phyloP scores from a whole-genome alignment of 371 early-diverging fungal species.

The Mycotypha africana region DNA sequence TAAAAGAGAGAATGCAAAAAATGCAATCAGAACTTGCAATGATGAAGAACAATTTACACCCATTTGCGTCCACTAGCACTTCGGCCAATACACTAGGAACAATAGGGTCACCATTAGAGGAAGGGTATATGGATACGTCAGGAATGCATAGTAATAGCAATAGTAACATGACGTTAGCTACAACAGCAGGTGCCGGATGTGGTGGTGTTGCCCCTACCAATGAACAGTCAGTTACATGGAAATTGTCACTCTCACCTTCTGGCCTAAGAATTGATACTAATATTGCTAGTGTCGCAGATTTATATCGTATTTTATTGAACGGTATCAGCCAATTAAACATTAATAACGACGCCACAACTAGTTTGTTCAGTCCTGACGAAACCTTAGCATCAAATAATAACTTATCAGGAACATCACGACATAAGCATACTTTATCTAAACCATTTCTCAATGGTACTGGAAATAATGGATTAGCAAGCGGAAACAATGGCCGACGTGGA shows the following conservation, averaged over 20 bases:
- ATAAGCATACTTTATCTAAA: not conserved
- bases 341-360: constrained; percentile 30
- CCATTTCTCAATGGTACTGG: too few relatives aligned
- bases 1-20: constrained; percentile 42
- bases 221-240: constrained; percentile 38
- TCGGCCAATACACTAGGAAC: constrained; percentile 38
- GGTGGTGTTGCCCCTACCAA: not conserved
- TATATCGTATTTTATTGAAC: constrained; percentile 35
- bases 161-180: constrained; percentile 5
- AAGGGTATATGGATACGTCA: constrained; percentile 1
- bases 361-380: constrained; percentile 32
- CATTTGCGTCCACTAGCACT: constrained; percentile 18
- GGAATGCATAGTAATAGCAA: not conserved
- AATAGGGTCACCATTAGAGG: constrained; percentile 15
- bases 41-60: constrained; percentile 37
- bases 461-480: not conserved
- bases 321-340: constrained; percentile 41
- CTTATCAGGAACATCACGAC: not conserved
- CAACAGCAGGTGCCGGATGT: not conserved
- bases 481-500: constrained; percentile 1
- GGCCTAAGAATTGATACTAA: constrained; percentile 44
- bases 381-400: constrained; percentile 1
- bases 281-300: constrained; percentile 37
- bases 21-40: constrained; percentile 43
- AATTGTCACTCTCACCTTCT: constrained; percentile 37